Evolutionary conservation across 2,329 filamentous ascomycete genomes (phyloP), one percentile per base, ranked within the genome.

Genomic region (Neofusicoccum umdonicola): DNA sequence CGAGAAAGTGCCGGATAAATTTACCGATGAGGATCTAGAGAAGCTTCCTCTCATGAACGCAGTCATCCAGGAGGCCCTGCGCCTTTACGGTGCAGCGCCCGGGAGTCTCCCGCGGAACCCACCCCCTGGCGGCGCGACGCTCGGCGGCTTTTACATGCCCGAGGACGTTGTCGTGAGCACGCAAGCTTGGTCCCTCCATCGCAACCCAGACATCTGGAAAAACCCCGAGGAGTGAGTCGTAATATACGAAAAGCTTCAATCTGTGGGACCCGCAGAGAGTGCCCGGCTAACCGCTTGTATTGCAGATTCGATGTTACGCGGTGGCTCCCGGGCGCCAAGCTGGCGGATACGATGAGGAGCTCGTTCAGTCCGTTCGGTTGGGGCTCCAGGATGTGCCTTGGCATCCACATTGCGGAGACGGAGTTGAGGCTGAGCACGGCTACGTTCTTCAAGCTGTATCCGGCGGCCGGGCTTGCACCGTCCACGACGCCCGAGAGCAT

Each of bases 301-400:
- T 12, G 4, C 57, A 78, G 75, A 5, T 77, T 76, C 67, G 68
- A 76, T 41, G 73, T 73, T 2, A 65, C 67, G 8, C 74, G 74
- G 44, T 77, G 72, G 74, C 69, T 73, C 41, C 62, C 27, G 15
- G 22, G 11, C 15, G 13, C 13, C 2, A 71, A 71, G 6, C 64
- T 66, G 2, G 69, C 72, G 0, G 66, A 71, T 0, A 70, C 69
- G 1, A 73, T 74, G 0, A 82, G 84, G 60, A 80, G 83, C 2
- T 84, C 85, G n/a, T 90, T 88, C 67, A 86, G 87, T 80, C 87
- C 88, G 0, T 91, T 91, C 72, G 86, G 88, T 1, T 88, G 85
- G 19, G 89, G 89, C 0, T 86, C 88, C 0, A 80, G 88, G 27
- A 88, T 89, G 76, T 91, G 89, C 68, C 79, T 92, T 6, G 89